phyloP scores from a whole-genome alignment of 2,329 filamentous ascomycete species.

The Botrytis hyacinthi region DNA sequence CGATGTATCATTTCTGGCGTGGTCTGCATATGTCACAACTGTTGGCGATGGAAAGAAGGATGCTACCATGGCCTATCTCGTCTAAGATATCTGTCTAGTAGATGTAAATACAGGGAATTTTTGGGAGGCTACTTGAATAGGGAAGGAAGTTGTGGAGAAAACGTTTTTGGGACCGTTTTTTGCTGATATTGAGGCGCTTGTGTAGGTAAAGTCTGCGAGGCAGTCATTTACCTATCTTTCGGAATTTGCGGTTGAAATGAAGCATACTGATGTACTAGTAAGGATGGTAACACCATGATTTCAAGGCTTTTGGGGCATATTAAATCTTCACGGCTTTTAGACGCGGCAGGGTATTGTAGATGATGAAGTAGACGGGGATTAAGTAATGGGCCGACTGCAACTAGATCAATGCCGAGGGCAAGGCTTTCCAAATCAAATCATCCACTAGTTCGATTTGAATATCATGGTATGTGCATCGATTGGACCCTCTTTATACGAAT shows the following conservation, averaged over 20 bases:
- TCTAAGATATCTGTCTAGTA: not conserved
- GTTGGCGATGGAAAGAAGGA: not conserved
- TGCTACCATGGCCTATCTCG: not conserved
- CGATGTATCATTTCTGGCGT: not conserved
- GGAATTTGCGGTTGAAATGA: not conserved
- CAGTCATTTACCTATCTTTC: not conserved
- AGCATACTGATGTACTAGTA: not conserved
- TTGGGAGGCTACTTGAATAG: not conserved
- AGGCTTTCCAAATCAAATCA: not conserved
- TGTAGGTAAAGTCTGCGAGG: not conserved
- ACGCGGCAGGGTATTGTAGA: constrained; percentile 12
- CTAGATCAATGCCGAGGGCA: not conserved
- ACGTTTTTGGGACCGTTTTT: not conserved
- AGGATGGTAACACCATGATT: not conserved
- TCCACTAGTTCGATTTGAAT: not conserved
- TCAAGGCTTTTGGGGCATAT: not conserved
- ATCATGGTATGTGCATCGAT: constrained; percentile 12
- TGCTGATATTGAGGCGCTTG: not conserved
- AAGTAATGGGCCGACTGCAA: constrained; percentile 11
- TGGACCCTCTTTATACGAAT: not conserved
- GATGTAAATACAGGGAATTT: not conserved
- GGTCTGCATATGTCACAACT: not conserved
- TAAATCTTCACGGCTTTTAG: not conserved
- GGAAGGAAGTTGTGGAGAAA: not conserved
- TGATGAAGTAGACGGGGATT: constrained; percentile 1